Evolutionary conservation across 345 rosid species (phyloP).

Genomic region (Lepidium africanum): DNA sequence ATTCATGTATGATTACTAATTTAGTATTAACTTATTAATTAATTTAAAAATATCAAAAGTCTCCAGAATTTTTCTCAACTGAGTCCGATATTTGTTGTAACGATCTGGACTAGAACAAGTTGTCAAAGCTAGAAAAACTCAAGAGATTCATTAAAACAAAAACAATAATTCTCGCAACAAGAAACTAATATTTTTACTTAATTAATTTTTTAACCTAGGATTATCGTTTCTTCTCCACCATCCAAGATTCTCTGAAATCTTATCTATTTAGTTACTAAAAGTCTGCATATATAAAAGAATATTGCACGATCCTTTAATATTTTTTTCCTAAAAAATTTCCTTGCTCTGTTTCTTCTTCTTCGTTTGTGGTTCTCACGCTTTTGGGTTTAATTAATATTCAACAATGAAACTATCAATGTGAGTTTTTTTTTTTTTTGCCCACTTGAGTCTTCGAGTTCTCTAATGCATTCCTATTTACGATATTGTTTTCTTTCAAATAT

Average conservation of each 20-base stretch:
- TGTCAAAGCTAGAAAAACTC: slow-evolving; percentile 4
- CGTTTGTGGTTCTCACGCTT: slow-evolving; percentile 22
- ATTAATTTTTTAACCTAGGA: neutral
- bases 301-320: slow-evolving; percentile 1
- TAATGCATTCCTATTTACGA: neutral
- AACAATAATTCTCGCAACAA: slow-evolving; percentile 12
- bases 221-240: slow-evolving; percentile 7
- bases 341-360: neutral
- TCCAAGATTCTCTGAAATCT: slow-evolving; percentile 16
- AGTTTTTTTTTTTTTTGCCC: neutral
- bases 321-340: neutral
- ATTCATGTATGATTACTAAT: neutral
- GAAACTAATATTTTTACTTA: neutral
- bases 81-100: slow-evolving; percentile 20
- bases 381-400: neutral
- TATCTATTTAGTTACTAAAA: slow-evolving; percentile 18
- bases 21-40: neutral
- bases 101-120: slow-evolving; percentile 2
- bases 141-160: neutral
- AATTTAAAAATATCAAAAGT: neutral
- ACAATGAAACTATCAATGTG: slow-evolving; percentile 10
- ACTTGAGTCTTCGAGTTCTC: neutral
- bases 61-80: slow-evolving; percentile 3
- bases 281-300: neutral
- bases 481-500: neutral